Evolutionary conservation across 2,329 filamentous ascomycete genomes (phyloP), one percentile per base, ranked within the genome.

Genomic region (Davidsoniella neocaledoniae): DNA sequence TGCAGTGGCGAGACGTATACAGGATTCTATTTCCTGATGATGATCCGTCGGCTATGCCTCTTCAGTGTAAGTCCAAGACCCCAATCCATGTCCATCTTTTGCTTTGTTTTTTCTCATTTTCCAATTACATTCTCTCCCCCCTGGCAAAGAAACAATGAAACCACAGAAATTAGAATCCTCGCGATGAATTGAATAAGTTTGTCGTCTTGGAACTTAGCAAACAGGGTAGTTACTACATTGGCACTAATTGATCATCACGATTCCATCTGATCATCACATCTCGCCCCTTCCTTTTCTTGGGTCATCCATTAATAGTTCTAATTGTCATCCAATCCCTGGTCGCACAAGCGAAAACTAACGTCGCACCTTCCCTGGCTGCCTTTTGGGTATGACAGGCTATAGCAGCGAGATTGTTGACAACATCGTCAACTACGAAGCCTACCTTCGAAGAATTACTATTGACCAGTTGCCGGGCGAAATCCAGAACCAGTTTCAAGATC

Each of bases 1-100:
- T 50, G 47, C 43, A 46, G 17, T 53, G 51, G 51, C 14, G 36
- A 43, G 51, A 53, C 17, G 41, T 53, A 21, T 53, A 53, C 26
- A 33, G 21, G n/a, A 49, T 49, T 21, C 39, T 53, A 6, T 53
- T 53, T 37, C 51, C 51, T 6, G 38, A 33, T 12, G 51, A 53
- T 5, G 38, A 43, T 3, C 39, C 26, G 4, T 37, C 38, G 26
- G 29, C 39, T 5, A 51, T 53, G 26, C 51, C 51, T 14, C 49
- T 47, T 29, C 47, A 43, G 21, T 46, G 51, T 53, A 53, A 50
- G 51, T 38, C 8, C 25, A 38, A 9, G 14, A 29, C 9, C 14
- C 9, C 23, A 25, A 21, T 47, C 19, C n/a, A 41, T 17, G 19
- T n/a, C 5, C 21, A 4, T 23, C 5, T 23, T 23, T 9, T 16